Conservation (phyloP, 108 stramenopile species). For the Skeletonema menzelii region DNA sequence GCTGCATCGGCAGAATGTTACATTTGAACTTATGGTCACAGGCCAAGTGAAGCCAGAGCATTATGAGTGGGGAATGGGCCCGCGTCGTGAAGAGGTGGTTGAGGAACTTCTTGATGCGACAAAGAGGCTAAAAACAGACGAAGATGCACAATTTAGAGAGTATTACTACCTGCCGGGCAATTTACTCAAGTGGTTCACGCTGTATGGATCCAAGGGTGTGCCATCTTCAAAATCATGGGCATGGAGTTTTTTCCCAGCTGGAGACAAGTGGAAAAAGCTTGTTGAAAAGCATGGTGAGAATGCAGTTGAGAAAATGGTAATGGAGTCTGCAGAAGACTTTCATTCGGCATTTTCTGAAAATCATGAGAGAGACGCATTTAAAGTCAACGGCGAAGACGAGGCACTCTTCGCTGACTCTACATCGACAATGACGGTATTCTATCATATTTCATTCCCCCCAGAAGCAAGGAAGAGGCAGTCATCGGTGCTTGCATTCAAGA, state of each 20-base stretch:
- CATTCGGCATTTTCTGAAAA: slow-evolving; percentile 27
- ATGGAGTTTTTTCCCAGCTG: slow-evolving; percentile 53
- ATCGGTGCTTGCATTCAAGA: slow-evolving; percentile 25
- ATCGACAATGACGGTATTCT: slow-evolving; percentile 34
- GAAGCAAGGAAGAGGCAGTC: slow-evolving; percentile 15
- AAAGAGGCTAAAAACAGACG: slow-evolving; percentile 9
- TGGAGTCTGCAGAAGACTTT: slow-evolving; percentile 21
- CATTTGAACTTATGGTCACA: slow-evolving; percentile 33
- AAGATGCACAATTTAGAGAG: slow-evolving; percentile 46
- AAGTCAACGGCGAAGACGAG: slow-evolving; percentile 13
- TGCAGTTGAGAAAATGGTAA: slow-evolving; percentile 36
- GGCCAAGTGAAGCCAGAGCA: slow-evolving; percentile 20
- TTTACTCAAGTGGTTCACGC: slow-evolving; percentile 48
- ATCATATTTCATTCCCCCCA: slow-evolving; percentile 35
- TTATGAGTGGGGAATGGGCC: slow-evolving; percentile 46
- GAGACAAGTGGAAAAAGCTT: slow-evolving; percentile 38
- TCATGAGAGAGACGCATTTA: background rate
- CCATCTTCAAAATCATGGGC: slow-evolving; percentile 49
- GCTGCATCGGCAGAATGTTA: slow-evolving; percentile 32
- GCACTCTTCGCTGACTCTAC: slow-evolving; percentile 6
- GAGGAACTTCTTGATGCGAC: slow-evolving; percentile 15
- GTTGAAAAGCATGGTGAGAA: slow-evolving; percentile 28
- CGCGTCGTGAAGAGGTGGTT: slow-evolving; percentile 31
- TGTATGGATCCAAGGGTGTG: slow-evolving; percentile 43
- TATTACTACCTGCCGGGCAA: slow-evolving; percentile 50